phyloP scores from a whole-genome alignment of 2,329 filamentous ascomycete genomes.

The Sclerotinia spermophila region DNA sequence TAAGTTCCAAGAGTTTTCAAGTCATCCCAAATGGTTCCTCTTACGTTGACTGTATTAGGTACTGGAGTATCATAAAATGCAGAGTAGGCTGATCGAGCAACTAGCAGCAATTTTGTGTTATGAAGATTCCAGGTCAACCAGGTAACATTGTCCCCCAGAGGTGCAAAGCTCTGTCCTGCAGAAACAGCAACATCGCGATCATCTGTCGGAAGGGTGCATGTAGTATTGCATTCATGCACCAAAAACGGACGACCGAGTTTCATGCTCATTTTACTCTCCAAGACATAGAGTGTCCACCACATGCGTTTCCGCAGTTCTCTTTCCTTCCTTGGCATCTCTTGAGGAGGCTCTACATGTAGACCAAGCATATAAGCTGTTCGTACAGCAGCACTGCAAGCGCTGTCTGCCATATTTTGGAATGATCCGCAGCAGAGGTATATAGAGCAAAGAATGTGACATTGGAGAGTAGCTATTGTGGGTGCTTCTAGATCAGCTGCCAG shows the following conservation, averaged over 20 bases:
- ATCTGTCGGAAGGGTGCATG: conserved; percentile 38
- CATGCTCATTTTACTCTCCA: conserved; percentile 42
- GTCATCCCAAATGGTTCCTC: conserved; percentile 34
- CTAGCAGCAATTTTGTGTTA: conserved; percentile 35
- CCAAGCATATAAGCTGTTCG: conserved; percentile 42
- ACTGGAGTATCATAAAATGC: conserved; percentile 35
- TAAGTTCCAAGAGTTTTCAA: conserved; percentile 33
- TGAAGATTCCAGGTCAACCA: conserved; percentile 37
- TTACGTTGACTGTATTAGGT: conserved; percentile 26
- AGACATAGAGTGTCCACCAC: conserved; percentile 46
- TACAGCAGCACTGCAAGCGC: conserved; percentile 37
- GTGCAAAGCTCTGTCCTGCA: conserved; percentile 33
- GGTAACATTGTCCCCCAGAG: conserved; percentile 35
- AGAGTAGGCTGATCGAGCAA: conserved; percentile 34
- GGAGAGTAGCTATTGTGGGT: conserved; percentile 41
- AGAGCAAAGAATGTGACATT: conserved; percentile 40
- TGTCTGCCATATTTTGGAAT: conserved; percentile 42
- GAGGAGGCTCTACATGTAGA: conserved; percentile 41
- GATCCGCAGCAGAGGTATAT: conserved; percentile 42
- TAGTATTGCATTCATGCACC: conserved; percentile 31
- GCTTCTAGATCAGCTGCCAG: conserved; percentile 40
- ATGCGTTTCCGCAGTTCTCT: conserved; percentile 43
- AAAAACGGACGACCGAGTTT: conserved; percentile 40
- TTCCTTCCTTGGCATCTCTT: conserved; percentile 33
- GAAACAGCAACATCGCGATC: conserved; percentile 31